Percentiles rank a stretch among this genome's conserved stretches.
Conservation (phyloP, 306 rosid genomes). For the Cicer chorassanicum region DNA sequence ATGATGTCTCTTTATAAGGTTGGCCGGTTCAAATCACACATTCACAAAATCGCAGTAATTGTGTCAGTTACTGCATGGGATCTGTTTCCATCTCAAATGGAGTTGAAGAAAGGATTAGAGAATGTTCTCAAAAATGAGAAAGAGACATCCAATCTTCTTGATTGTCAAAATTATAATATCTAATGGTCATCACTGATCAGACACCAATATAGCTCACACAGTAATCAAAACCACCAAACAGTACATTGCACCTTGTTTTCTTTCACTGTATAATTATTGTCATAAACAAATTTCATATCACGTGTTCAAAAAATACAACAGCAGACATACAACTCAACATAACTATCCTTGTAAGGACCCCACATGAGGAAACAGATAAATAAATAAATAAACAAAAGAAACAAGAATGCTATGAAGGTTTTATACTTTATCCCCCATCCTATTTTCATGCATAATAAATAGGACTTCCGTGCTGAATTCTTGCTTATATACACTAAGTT, state of each 20-base stretch:
- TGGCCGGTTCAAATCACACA: no score
- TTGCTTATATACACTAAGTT: slow-evolving; percentile 54
- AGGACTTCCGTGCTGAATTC: slow-evolving; percentile 44
- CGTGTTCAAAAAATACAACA: slow-evolving; percentile 42
- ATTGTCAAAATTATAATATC: not conserved
- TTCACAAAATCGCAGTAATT: no score
- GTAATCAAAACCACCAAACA: not conserved
- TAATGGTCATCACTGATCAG: not conserved
- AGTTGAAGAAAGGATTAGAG: not conserved
- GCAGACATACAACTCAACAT: slow-evolving; percentile 23
- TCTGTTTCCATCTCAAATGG: no score
- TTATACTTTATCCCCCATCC: not conserved
- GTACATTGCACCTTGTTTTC: slow-evolving; percentile 16
- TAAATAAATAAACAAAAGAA: slow-evolving; percentile 37
- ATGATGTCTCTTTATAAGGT: no score
- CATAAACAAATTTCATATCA: slow-evolving; percentile 42
- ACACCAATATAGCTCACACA: not conserved
- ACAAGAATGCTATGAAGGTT: slow-evolving; percentile 38
- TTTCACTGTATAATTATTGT: slow-evolving; percentile 31
- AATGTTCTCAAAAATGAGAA: not conserved
- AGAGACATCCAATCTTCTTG: not conserved
- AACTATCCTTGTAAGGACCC: slow-evolving; percentile 30
- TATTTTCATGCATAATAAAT: slow-evolving; percentile 1
- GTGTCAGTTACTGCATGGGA: no score
- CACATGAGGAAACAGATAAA: not conserved